Conservation (phyloP, 768 basidiomycete genomes). For the Obba rivulosa region DNA sequence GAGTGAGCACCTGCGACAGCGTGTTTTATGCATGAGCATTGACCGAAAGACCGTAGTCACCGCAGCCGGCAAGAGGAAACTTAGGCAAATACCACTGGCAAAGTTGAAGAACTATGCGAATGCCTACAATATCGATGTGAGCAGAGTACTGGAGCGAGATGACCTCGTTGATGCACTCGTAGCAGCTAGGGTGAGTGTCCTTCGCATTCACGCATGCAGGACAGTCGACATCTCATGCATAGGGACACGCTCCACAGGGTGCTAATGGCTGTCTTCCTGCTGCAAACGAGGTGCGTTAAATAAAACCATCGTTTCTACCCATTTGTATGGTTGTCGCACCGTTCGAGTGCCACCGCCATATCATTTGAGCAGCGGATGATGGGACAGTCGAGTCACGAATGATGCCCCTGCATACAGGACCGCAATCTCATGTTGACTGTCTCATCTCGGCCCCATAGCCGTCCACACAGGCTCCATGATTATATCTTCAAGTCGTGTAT, state of each 20-base stretch:
- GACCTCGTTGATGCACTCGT: slow-evolving; percentile 68
- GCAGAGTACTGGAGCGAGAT: slow-evolving; percentile 68
- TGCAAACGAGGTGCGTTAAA: slow-evolving; percentile 46
- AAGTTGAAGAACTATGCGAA: slow-evolving; percentile 66
- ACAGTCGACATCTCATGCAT: neutral
- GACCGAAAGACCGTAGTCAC: slow-evolving; percentile 45
- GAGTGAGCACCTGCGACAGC: slow-evolving; percentile 41
- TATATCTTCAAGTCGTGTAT: no score
- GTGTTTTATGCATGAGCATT: neutral
- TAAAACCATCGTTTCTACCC: neutral
- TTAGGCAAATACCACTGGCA: slow-evolving; percentile 50
- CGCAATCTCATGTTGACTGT: no score
- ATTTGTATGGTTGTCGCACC: no score
- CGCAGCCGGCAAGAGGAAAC: slow-evolving; percentile 51
- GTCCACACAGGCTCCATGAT: no score
- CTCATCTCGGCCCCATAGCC: no score
- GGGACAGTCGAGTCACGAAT: no score
- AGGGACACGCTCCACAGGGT: neutral
- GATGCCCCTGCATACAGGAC: no score
- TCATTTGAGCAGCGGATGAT: no score
- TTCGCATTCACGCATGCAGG: neutral
- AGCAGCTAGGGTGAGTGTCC: slow-evolving; percentile 35
- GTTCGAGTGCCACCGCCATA: no score
- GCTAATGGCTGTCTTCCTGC: slow-evolving; percentile 56
- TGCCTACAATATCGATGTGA: slow-evolving; percentile 62